phyloP scores from a whole-genome alignment of 164 flowering plant genomes.

The Cinnamomum chago region DNA sequence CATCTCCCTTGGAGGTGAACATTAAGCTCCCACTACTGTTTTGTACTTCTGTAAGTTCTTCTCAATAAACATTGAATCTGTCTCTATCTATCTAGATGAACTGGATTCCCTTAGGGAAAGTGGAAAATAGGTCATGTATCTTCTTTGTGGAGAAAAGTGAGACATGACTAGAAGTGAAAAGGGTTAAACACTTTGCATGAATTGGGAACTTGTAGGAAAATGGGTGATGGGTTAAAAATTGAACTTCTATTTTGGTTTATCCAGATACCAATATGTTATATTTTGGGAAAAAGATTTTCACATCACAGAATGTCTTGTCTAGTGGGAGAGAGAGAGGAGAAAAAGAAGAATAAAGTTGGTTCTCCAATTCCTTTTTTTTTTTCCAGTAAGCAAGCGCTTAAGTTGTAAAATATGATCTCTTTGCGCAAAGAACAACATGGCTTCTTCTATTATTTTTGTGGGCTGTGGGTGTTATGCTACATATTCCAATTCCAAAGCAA shows the following conservation, averaged over 20 bases:
- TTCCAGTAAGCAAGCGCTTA: neutral
- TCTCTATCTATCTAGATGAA: neutral
- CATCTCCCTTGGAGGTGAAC: no score
- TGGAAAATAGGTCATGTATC: neutral
- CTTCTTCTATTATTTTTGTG: neutral
- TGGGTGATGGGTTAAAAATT: neutral
- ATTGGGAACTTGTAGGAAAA: neutral
- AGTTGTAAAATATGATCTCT: neutral
- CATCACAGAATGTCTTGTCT: conserved; percentile 1
- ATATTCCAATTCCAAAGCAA: conserved; percentile 4
- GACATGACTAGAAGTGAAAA: neutral
- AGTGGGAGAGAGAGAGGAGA: neutral
- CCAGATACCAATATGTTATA: neutral
- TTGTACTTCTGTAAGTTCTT: no score
- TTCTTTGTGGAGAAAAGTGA: neutral
- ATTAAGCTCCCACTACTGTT: no score
- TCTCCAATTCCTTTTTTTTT: neutral
- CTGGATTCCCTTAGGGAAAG: neutral
- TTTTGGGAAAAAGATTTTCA: neutral
- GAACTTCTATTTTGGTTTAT: neutral
- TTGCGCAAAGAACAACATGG: neutral
- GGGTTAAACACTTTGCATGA: neutral
- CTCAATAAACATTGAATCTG: no score
- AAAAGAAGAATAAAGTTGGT: neutral
- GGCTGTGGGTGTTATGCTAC: conserved; percentile 1